Evolutionary conservation across 768 basidiomycete genomes (phyloP).

Genomic region (Macrocybe gigantea): DNA sequence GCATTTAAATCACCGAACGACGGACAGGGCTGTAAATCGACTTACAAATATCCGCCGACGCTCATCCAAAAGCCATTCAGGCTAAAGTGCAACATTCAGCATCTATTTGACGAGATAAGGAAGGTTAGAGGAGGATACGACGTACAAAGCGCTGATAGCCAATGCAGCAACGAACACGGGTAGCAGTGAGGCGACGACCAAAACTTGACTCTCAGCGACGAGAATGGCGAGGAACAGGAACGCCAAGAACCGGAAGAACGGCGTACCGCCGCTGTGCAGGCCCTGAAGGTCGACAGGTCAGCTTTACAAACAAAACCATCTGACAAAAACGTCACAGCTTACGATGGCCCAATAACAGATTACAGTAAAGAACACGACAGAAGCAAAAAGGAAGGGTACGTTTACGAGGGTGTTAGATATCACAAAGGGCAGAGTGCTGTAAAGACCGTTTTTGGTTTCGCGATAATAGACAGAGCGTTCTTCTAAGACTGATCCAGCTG

Average conservation of each 20-base stretch:
- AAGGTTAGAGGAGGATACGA: neutral
- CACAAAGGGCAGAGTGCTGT: slow-evolving; percentile 46
- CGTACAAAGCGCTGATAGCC: slow-evolving; percentile 44
- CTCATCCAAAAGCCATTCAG: slow-evolving; percentile 57
- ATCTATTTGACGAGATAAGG: neutral
- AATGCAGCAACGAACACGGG: slow-evolving; percentile 59
- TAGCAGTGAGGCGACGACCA: slow-evolving; percentile 42
- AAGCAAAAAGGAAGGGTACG: slow-evolving; percentile 48
- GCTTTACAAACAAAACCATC: neutral
- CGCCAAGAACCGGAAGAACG: slow-evolving; percentile 50
- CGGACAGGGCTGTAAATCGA: slow-evolving; percentile 2
- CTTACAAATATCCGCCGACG: slow-evolving; percentile 40
- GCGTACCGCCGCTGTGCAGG: slow-evolving; percentile 38
- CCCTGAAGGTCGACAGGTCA: slow-evolving; percentile 22
- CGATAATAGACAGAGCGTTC: slow-evolving; percentile 52
- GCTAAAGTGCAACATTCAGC: slow-evolving; percentile 7
- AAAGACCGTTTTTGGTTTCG: slow-evolving; percentile 53
- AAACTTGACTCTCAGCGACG: slow-evolving; percentile 46
- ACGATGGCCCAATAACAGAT: slow-evolving; percentile 50
- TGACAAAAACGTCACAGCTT: slow-evolving; percentile 9
- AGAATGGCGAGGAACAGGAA: slow-evolving; percentile 50
- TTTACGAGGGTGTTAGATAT: slow-evolving; percentile 48
- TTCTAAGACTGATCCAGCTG: slow-evolving; percentile 35
- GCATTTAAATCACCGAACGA: slow-evolving; percentile 1
- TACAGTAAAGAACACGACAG: slow-evolving; percentile 39